Base-by-base conservation (phyloP, 441 rosid genomes). In the Populus tomentosa region DNA sequence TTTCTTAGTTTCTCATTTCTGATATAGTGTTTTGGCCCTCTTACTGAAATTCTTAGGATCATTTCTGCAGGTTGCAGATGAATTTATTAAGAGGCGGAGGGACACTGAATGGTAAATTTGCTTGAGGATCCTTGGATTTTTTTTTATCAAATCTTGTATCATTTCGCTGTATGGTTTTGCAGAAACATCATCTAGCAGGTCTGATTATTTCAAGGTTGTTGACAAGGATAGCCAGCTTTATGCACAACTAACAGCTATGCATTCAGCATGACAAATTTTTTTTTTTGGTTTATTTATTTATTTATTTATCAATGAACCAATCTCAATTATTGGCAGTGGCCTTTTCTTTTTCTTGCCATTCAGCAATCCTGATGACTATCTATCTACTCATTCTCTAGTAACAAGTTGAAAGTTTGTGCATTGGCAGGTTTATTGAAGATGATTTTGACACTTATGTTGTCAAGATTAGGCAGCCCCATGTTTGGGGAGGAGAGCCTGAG, bases 401-500 rank as follows among this genome's bases (percentile, higher is more conserved):
- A 69, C 36, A 33, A 35, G 61, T 67, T 69, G 14, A 80, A 62
- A 24, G 46, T 63, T 81, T 69, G 61, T 67, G 3, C 74, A 26
- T 53, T 77, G 13, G 46, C 82, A 91, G 92, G 92, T 88, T 91
- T 82, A 84, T 90, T 2, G 93, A 90, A 84, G 91, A 84, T 71
- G 92, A 90, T 80, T 91, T 91, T 72, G 90, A 90, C 64, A 75
- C 85, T 3, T 90, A 91, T 56, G 89, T 89, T 23, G 74, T 67
- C 30, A 89, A 84, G 81, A 90, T 90, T 84, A 81, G 96, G 69
- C 83, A 85, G 82, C 91, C 96, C 62, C 91, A 91, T 72, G 83
- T 78, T 63, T 90, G 96, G 96, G 96, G 94, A 79, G 96, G 96
- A 76, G 96, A 90, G 70, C 94, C 94, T 40, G 96, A 89, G 85